Percentiles rank a stretch among this genome's conserved stretches.
These are phyloP conservation scores for Diplodia mutila DNA, from an alignment of 2,329 filamentous ascomycete genomes.

Conservation along the genomic window DNA sequence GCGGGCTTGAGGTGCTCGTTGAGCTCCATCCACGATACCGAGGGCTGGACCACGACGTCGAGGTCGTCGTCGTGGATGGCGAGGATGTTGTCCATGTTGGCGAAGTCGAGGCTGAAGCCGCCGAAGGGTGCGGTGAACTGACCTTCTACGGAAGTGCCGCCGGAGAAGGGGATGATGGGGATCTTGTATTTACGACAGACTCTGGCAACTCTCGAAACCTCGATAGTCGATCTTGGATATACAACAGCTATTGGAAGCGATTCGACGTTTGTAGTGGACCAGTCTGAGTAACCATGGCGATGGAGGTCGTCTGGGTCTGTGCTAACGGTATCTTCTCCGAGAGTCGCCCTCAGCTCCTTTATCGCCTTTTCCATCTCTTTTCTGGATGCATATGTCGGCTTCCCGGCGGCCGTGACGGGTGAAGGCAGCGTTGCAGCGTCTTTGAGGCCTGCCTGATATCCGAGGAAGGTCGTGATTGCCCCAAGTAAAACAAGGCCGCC, in stretches of 20 bases:
- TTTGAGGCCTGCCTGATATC: conserved; percentile 55
- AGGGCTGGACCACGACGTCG: conserved; percentile 90
- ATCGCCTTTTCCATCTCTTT: conserved; percentile 60
- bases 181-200: conserved; percentile 78
- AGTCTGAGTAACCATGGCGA: conserved; percentile 71
- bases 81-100: conserved; percentile 81
- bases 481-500: conserved; percentile 53
- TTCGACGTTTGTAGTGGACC: conserved; percentile 69
- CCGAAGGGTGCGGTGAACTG: conserved; percentile 88
- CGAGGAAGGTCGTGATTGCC: conserved; percentile 54
- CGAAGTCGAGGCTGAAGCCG: conserved; percentile 88
- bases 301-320: conserved; percentile 67
- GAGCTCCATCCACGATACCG: conserved; percentile 88
- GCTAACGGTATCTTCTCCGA: conserved; percentile 66
- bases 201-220: conserved; percentile 68
- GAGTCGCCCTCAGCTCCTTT: conserved; percentile 52
- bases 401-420: conserved; percentile 33
- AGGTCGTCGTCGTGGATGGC: conserved; percentile 83
- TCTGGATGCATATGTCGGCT: conserved; percentile 53
- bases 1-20: conserved; percentile 74
- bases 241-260: conserved; percentile 67
- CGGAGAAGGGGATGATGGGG: conserved; percentile 83
- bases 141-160: conserved; percentile 83
- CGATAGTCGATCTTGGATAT: conserved; percentile 65
- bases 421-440: conserved; percentile 34